Base-by-base conservation (phyloP, 1,139 yeast species). In the Saccharomyces hybrid region DNA sequence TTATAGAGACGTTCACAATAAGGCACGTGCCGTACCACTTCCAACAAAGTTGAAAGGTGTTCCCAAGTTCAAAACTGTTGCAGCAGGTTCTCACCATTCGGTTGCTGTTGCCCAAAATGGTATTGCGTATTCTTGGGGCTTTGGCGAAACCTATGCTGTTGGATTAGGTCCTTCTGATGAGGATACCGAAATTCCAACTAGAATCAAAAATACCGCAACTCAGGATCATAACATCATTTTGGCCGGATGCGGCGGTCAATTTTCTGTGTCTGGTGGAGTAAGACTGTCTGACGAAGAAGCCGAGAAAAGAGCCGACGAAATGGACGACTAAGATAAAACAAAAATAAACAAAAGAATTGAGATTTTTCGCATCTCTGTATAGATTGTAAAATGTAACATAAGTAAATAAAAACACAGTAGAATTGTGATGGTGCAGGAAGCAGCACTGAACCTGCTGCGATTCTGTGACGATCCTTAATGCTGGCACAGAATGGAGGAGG, bases 211-310 rank as follows among this genome's bases (percentile, higher is more conserved):
- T 70, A 93, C 98, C 6, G 99, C 99, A 1, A 89, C 97, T 1
- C 87, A 83, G 63, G 80, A 80, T 55, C 84, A 87, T 56, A 80
- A 84, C 59, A 88, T 93, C 66, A 67, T 75, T 47, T 62, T 82
- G 54, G 80, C 87, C 58, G 93, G 95, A 27, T 95, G 95, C 49
- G 99, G 99, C 57, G 99, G 98, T 20, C 99, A 95, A 72, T 93
- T 89, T 65, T 85, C 95, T 53, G 85, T 90, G 4, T 80, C 93
- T 68, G 97, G 90, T 46, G 97, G 97, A 52, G 71, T 78, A 3
- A 80, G 80, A 63, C 74, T 88, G 52, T 76, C 76, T 26, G 86
- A 83, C 52, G 88, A 85, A 64, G 84, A 78, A 49, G 72, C 76
- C 32, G 89, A 84, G 61, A 81, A 80, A 56, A 80, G 93, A 70